Percentiles rank a stretch among this genome's conserved stretches.
Evolutionary conservation across 805 yeast genomes (phyloP).

Genomic region (Myxozyma mucilagina): DNA sequence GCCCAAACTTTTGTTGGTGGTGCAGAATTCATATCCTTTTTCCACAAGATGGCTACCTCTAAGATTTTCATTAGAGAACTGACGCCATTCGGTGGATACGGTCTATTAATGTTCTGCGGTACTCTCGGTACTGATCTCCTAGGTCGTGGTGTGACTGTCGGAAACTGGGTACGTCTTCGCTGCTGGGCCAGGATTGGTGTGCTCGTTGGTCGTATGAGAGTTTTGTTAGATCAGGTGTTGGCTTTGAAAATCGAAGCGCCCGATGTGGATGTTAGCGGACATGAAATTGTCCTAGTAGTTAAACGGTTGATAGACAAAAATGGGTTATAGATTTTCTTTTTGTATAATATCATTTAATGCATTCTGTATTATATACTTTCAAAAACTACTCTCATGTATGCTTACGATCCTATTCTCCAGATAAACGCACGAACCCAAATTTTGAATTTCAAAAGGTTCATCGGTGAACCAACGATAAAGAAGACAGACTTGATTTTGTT

Average conservation of each 20-base stretch:
- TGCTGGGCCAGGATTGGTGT: conserved; percentile 97
- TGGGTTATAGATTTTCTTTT: conserved; percentile 31
- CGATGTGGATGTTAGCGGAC: conserved; percentile 33
- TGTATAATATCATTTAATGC: not conserved
- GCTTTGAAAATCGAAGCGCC: conserved; percentile 61
- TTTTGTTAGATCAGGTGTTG: conserved; percentile 65
- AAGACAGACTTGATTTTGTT: not conserved
- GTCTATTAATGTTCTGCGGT: conserved; percentile 82
- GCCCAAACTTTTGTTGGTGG: conserved; percentile 43
- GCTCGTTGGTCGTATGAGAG: conserved; percentile 67
- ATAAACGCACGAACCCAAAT: not conserved
- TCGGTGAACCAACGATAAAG: not conserved
- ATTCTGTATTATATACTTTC: not conserved
- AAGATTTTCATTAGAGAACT: conserved; percentile 71
- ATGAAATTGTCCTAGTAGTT: conserved; percentile 38
- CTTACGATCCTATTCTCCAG: not conserved
- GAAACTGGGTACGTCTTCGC: conserved; percentile 83
- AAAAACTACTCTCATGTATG: no score
- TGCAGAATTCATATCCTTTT: conserved; percentile 62
- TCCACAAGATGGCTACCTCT: conserved; percentile 54
- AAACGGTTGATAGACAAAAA: conserved; percentile 39
- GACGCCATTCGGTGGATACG: conserved; percentile 75
- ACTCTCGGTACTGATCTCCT: conserved; percentile 54
- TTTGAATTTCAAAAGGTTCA: not conserved
- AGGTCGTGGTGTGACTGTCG: conserved; percentile 77